Evolutionary conservation across 1,139 yeast genomes (phyloP).

Genomic region (Geotrichum restrictum): DNA sequence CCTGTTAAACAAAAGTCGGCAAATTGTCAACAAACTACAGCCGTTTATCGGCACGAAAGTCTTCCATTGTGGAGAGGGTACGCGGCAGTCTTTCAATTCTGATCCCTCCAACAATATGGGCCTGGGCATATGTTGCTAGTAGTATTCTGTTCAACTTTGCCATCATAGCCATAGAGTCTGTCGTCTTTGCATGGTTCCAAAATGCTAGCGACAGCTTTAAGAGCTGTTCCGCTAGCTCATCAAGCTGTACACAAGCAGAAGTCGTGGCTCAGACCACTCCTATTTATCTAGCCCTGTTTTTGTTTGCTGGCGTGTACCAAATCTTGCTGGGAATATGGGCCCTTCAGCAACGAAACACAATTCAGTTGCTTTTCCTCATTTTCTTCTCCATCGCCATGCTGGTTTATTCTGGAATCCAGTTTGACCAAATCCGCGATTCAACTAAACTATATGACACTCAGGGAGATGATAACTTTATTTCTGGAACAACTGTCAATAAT

Average conservation of each 20-base stretch:
- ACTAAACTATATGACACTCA: conserved; percentile 28
- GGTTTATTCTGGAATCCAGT: conserved; percentile 51
- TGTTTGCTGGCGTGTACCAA: conserved; percentile 46
- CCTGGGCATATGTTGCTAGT: conserved; percentile 10
- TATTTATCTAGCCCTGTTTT: conserved; percentile 44
- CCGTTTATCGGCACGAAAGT: conserved; percentile 4
- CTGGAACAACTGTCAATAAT: conserved; percentile 26
- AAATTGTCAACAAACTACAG: conserved; percentile 9
- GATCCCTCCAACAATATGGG: conserved; percentile 17
- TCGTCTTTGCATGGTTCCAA: conserved; percentile 24
- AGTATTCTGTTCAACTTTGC: conserved; percentile 16
- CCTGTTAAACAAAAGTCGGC: neutral
- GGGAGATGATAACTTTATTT: conserved; percentile 1
- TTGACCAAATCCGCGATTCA: conserved; percentile 42
- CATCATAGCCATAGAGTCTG: conserved; percentile 14
- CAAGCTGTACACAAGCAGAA: conserved; percentile 23
- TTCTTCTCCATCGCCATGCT: conserved; percentile 49
- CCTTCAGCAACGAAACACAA: conserved; percentile 44
- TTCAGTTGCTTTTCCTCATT: conserved; percentile 44
- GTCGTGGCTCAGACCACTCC: conserved; percentile 36
- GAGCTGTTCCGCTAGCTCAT: conserved; percentile 32
- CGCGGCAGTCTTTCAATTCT: neutral
- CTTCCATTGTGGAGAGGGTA: neutral
- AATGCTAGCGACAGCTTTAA: conserved; percentile 32
- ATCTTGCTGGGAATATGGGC: conserved; percentile 46